Evolutionary conservation across 2,329 filamentous ascomycete species (phyloP).

Genomic region (Ambrosiella beaveri): DNA sequence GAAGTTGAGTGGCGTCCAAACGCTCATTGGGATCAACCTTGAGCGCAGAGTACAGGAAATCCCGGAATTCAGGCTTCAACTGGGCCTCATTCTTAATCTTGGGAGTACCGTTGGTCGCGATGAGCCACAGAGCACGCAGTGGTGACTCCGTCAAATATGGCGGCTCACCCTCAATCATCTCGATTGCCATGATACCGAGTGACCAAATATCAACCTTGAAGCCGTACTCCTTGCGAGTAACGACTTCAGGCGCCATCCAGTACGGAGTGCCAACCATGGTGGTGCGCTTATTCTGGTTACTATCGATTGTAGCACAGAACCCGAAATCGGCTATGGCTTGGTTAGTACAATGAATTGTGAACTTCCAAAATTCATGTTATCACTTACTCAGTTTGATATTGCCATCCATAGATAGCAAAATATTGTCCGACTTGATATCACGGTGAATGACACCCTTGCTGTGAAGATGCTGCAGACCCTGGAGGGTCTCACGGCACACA

Average conservation of each 20-base stretch:
- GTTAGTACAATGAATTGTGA: constrained; percentile 13
- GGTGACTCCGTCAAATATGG: constrained; percentile 93
- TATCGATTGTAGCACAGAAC: constrained; percentile 96
- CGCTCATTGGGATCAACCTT: constrained; percentile 96
- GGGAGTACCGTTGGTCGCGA: constrained; percentile 91
- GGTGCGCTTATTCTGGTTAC: constrained; percentile 88
- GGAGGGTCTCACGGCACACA: constrained; percentile 82
- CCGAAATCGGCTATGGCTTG: constrained; percentile 74
- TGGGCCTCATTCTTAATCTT: constrained; percentile 84
- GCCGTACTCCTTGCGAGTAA: constrained; percentile 93
- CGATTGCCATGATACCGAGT: constrained; percentile 96
- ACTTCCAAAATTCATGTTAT: neutral
- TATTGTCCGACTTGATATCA: constrained; percentile 98
- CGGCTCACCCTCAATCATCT: constrained; percentile 98
- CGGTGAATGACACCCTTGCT: constrained; percentile 97
- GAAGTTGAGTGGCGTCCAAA: constrained; percentile 80
- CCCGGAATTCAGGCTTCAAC: constrained; percentile 64
- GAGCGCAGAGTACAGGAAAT: constrained; percentile 82
- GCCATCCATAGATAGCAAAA: constrained; percentile 79
- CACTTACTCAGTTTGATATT: constrained; percentile 90
- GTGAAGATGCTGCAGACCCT: constrained; percentile 84
- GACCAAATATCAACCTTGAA: constrained; percentile 99
- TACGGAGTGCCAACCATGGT: constrained; percentile 99
- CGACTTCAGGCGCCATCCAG: constrained; percentile 99
- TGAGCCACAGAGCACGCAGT: constrained; percentile 80